Percentiles rank a stretch among this genome's conserved stretches.
phyloP scores from a whole-genome alignment of 2,329 filamentous ascomycete species.

The Botryotinia globosa region DNA sequence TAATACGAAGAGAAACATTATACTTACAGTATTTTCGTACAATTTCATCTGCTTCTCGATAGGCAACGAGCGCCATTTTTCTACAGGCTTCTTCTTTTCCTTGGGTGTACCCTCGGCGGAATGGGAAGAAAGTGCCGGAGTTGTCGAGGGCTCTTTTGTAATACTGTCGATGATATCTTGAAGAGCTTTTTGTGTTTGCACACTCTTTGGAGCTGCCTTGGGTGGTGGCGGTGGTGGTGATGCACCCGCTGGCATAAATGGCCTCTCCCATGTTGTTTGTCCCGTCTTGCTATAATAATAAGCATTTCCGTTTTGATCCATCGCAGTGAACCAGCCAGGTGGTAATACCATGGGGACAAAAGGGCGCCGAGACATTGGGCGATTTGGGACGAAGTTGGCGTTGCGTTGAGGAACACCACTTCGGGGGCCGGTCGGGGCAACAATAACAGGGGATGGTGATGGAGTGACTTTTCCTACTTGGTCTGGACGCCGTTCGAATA shows the following conservation, averaged over 20 bases:
- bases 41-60: slow-evolving; percentile 91
- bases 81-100: slow-evolving; percentile 57
- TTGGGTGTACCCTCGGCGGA: slow-evolving; percentile 49
- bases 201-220: slow-evolving; percentile 49
- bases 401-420: slow-evolving; percentile 52
- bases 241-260: slow-evolving; percentile 61
- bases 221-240: slow-evolving; percentile 51
- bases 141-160: slow-evolving; percentile 56
- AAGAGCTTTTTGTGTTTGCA: slow-evolving; percentile 64
- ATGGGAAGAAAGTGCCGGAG: slow-evolving; percentile 63
- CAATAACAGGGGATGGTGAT: slow-evolving; percentile 29
- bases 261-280: slow-evolving; percentile 76
- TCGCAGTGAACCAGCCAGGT: slow-evolving; percentile 80
- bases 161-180: slow-evolving; percentile 85
- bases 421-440: slow-evolving; percentile 49
- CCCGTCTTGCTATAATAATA: slow-evolving; percentile 86
- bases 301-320: slow-evolving; percentile 64
- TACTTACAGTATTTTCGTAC: slow-evolving; percentile 85
- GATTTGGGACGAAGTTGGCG: slow-evolving; percentile 48
- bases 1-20: not conserved
- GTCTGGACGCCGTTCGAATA: slow-evolving; percentile 62
- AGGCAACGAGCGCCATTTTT: slow-evolving; percentile 68
- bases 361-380: slow-evolving; percentile 58
- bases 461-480: slow-evolving; percentile 49
- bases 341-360: slow-evolving; percentile 60